Conservation (phyloP, 1,284 basidiomycete species). For the Mycena sp. region DNA sequence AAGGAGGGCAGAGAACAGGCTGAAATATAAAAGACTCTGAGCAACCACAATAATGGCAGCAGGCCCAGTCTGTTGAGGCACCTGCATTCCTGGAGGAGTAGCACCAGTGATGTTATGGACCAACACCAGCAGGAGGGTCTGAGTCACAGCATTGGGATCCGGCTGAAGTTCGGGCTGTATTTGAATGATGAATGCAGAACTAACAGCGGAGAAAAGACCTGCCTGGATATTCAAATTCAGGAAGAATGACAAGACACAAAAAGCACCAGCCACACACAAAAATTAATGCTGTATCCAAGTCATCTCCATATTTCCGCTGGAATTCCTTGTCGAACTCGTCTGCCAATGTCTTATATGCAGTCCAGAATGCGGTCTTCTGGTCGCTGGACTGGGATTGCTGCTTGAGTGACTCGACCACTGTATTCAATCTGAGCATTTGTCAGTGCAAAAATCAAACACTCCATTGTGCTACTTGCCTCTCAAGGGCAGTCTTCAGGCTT, state of each 20-base stretch:
- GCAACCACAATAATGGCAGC: constrained; percentile 1
- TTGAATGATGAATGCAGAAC: constrained; percentile 4
- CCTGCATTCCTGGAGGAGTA: no score
- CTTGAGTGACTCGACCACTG: neutral
- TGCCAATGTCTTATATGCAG: neutral
- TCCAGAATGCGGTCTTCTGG: constrained; percentile 2
- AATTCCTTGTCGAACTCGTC: constrained; percentile 5
- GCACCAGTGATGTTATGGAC: neutral
- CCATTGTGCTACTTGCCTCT: no score
- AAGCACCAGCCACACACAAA: neutral
- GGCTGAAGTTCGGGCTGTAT: constrained; percentile 7
- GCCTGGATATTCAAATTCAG: neutral
- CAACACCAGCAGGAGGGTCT: neutral
- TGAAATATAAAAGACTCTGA: neutral
- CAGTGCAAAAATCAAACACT: no score
- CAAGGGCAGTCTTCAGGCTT: no score
- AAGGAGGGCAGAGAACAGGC: neutral
- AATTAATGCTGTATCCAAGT: constrained; percentile 1
- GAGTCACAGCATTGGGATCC: neutral
- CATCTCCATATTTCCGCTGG: neutral
- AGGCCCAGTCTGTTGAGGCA: no score
- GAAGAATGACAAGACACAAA: neutral
- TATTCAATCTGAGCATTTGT: no score
- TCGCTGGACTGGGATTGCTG: neutral
- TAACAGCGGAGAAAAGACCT: constrained; percentile 9